Evolutionary conservation across 768 basidiomycete species (phyloP).

Genomic region (Mycena filopes): DNA sequence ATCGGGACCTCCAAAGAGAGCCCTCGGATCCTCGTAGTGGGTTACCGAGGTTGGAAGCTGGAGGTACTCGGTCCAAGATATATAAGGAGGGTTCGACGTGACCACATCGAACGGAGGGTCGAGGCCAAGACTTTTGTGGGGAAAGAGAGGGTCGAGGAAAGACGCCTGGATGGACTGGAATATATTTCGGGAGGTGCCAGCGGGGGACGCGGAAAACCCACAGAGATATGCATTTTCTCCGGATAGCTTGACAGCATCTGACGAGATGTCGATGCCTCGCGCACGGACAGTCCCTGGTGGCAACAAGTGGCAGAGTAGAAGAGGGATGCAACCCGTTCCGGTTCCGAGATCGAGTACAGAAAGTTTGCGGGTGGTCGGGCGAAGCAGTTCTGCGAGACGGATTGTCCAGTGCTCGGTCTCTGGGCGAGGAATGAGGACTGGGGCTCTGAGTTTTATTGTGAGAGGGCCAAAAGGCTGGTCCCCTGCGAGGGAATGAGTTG

Average conservation of each 20-base stretch:
- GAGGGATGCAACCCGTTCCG: slow-evolving; percentile 91
- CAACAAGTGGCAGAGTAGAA: slow-evolving; percentile 79
- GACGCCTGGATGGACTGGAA: slow-evolving; percentile 53
- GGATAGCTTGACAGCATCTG: slow-evolving; percentile 64
- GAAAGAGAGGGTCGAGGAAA: slow-evolving; percentile 60
- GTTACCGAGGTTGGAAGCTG: slow-evolving; percentile 74
- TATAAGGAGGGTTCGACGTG: slow-evolving; percentile 91
- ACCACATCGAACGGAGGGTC: slow-evolving; percentile 75
- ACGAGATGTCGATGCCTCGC: slow-evolving; percentile 75
- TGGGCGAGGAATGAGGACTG: slow-evolving; percentile 92
- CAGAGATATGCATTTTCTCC: slow-evolving; percentile 59
- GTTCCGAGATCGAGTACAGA: slow-evolving; percentile 90
- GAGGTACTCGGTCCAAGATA: slow-evolving; percentile 73
- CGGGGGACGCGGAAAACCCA: slow-evolving; percentile 45
- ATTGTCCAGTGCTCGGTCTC: slow-evolving; percentile 91
- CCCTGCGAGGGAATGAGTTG: slow-evolving; percentile 53
- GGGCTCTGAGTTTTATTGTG: slow-evolving; percentile 74
- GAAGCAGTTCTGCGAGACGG: slow-evolving; percentile 62
- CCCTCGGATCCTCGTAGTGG: slow-evolving; percentile 82
- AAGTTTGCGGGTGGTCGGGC: slow-evolving; percentile 50
- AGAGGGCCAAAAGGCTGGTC: slow-evolving; percentile 91
- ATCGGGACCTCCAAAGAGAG: slow-evolving; percentile 80
- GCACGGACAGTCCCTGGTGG: slow-evolving; percentile 64
- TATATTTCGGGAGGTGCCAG: slow-evolving; percentile 46
- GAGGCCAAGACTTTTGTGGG: slow-evolving; percentile 41